A percentile compares a stretch with the other conserved stretches of the same genome.
Evolutionary conservation across 2,329 filamentous ascomycete species (phyloP).

Genomic region (Lasiodiplodia hormozganensis): DNA sequence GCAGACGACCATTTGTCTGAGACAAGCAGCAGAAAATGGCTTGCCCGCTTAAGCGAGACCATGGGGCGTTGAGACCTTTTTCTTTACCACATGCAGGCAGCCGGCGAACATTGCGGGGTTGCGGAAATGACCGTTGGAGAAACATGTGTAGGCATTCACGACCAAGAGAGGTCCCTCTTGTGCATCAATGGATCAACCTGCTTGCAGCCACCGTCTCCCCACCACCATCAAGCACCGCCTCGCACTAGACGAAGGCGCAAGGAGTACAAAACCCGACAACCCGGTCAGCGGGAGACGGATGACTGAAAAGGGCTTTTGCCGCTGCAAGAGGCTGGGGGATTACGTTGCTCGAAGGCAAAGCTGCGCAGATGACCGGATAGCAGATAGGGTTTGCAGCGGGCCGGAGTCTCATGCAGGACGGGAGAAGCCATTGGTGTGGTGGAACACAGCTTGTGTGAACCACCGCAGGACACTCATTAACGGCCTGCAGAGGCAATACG

Average conservation of each 20-base stretch:
- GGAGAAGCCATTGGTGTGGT: constrained; percentile 7
- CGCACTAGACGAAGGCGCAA: constrained; percentile 4
- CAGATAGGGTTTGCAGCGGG: constrained; percentile 12
- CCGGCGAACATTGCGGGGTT: constrained; percentile 5
- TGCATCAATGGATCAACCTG: not conserved
- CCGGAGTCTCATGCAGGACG: constrained; percentile 16
- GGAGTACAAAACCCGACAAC: constrained; percentile 3
- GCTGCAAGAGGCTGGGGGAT: constrained; percentile 24
- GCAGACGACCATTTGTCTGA: not conserved
- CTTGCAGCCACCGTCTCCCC: not conserved
- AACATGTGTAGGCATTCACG: constrained; percentile 7
- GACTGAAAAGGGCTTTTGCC: constrained; percentile 20
- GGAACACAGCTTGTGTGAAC: not conserved
- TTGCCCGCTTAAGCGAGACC: not conserved
- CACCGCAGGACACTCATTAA: not conserved
- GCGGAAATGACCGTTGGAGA: not conserved
- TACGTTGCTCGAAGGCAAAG: constrained; percentile 4
- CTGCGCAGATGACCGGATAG: constrained; percentile 16
- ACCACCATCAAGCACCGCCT: constrained; percentile 8
- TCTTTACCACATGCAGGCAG: constrained; percentile 6
- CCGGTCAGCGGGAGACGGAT: constrained; percentile 12
- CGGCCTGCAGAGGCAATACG: not conserved
- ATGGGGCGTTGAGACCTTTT: not conserved
- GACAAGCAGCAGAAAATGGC: constrained; percentile 1
- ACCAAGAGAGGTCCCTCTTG: not conserved